Percentiles rank a stretch among this genome's conserved stretches.
These are phyloP conservation scores for Chaetoceros muelleri DNA, from an alignment of 108 stramenopile genomes.

Conservation along the genomic window DNA sequence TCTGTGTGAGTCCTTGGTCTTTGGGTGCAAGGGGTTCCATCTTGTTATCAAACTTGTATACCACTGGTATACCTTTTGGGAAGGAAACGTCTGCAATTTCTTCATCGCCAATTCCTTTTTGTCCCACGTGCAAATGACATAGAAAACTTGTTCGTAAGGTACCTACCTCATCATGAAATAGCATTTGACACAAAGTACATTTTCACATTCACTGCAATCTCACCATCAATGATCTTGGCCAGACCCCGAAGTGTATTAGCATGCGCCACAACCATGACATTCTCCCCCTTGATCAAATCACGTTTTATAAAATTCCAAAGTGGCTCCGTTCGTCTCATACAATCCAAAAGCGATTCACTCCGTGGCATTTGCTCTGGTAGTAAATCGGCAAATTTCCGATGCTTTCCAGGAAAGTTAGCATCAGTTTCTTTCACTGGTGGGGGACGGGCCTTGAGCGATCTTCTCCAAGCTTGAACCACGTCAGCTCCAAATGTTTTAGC, in stretches of 20 bases:
- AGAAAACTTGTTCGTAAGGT: too few relatives aligned
- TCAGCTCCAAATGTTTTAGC: slow-evolving; percentile 74
- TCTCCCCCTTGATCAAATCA: slow-evolving; percentile 69
- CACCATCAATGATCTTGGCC: slow-evolving; percentile 63
- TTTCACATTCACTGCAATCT: background rate
- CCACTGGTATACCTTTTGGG: slow-evolving; percentile 90
- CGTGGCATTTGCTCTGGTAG: slow-evolving; percentile 66
- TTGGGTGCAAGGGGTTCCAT: slow-evolving; percentile 46
- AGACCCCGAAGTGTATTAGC: slow-evolving; percentile 81
- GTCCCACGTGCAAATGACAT: too few relatives aligned
- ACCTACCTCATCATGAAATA: too few relatives aligned
- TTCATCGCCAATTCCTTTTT: slow-evolving; percentile 27
- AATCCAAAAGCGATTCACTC: slow-evolving; percentile 81
- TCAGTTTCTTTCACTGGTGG: slow-evolving; percentile 59
- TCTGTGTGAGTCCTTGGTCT: slow-evolving; percentile 36
- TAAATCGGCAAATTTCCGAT: slow-evolving; percentile 78
- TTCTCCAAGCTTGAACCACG: slow-evolving; percentile 77
- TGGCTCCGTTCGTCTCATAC: slow-evolving; percentile 76
- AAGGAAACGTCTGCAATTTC: slow-evolving; percentile 64
- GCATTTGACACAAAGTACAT: background rate
- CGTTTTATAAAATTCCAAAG: slow-evolving; percentile 81
- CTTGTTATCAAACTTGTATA: slow-evolving; percentile 80
- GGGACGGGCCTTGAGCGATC: slow-evolving; percentile 58
- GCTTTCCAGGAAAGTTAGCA: slow-evolving; percentile 77
- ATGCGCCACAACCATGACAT: slow-evolving; percentile 91